A percentile compares a stretch with the other conserved stretches of the same genome.
phyloP scores from a whole-genome alignment of 345 rosid species.

The Bruguiera sexangula region DNA sequence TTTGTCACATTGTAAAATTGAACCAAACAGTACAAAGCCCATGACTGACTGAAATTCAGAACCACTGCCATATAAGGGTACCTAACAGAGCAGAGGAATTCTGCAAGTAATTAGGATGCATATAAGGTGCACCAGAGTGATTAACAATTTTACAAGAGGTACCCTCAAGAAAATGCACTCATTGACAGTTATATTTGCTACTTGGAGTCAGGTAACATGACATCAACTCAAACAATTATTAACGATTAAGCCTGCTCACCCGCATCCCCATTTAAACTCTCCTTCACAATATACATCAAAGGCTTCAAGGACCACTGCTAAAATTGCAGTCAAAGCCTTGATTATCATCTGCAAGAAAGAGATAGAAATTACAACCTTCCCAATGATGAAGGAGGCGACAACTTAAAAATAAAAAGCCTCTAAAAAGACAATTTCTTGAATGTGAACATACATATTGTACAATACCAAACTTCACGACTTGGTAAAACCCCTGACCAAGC shows the following conservation, averaged over 20 bases:
- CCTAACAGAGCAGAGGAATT: slow-evolving; percentile 48
- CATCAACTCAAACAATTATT: slow-evolving; percentile 1
- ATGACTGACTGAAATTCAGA: slow-evolving; percentile 96
- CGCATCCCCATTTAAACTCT: slow-evolving; percentile 84
- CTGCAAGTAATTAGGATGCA: slow-evolving; percentile 5
- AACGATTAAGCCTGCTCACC: slow-evolving; percentile 51
- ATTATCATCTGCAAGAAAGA: slow-evolving; percentile 80
- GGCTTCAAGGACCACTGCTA: slow-evolving; percentile 90
- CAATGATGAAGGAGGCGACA: slow-evolving; percentile 14
- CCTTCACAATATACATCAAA: slow-evolving; percentile 92
- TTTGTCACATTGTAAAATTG: slow-evolving; percentile 87
- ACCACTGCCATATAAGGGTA: slow-evolving; percentile 94
- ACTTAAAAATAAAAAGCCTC: slow-evolving; percentile 5
- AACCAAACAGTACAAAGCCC: slow-evolving; percentile 97
- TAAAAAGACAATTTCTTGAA: slow-evolving; percentile 16
- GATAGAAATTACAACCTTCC: slow-evolving; percentile 8
- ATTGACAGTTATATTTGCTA: background rate
- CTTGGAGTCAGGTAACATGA: background rate
- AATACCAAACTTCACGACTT: slow-evolving; percentile 91
- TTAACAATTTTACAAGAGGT: slow-evolving; percentile 5
- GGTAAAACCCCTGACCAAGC: slow-evolving; percentile 95
- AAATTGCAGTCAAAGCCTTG: slow-evolving; percentile 70
- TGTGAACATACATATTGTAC: slow-evolving; percentile 90
- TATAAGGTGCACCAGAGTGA: background rate
- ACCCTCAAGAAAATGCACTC: background rate